Evolutionary conservation across 192 early-diverging fungal species (phyloP).

Genomic region (Dissophora globulifera): DNA sequence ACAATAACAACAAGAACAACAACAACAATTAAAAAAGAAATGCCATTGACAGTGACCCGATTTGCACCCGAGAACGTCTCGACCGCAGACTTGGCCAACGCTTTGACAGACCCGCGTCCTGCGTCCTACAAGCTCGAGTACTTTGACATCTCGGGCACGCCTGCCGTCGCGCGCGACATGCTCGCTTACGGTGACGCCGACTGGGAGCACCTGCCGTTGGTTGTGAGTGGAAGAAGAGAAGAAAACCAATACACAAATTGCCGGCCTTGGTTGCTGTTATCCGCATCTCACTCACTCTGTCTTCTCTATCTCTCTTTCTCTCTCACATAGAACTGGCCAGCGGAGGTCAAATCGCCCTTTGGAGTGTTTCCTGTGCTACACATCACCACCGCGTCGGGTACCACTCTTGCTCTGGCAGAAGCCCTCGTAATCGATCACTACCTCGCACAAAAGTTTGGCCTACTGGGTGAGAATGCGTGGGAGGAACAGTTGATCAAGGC

Average conservation of each 20-base stretch:
- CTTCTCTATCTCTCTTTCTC: neutral
- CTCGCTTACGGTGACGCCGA: slow-evolving; percentile 24
- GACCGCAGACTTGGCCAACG: slow-evolving; percentile 23
- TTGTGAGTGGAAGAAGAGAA: no score
- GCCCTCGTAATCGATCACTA: slow-evolving; percentile 25
- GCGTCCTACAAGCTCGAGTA: slow-evolving; percentile 21
- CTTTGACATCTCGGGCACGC: slow-evolving; percentile 14
- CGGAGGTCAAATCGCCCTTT: slow-evolving; percentile 21
- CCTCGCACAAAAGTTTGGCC: slow-evolving; percentile 37
- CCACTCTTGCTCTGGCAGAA: slow-evolving; percentile 10
- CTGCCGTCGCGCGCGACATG: slow-evolving; percentile 24
- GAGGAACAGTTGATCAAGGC: slow-evolving; percentile 40
- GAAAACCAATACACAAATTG: no score
- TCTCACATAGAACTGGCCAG: slow-evolving; percentile 43
- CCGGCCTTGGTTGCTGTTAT: no score
- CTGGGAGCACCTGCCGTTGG: slow-evolving; percentile 41
- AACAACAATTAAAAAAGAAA: slow-evolving; percentile 2
- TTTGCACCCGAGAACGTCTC: slow-evolving; percentile 48
- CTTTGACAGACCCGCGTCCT: slow-evolving; percentile 1
- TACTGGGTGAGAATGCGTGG: slow-evolving; percentile 43
- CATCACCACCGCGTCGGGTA: slow-evolving; percentile 26
- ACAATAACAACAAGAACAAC: neutral
- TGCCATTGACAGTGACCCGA: slow-evolving; percentile 16
- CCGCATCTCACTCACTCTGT: neutral
- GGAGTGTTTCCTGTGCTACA: slow-evolving; percentile 35